Evolutionary conservation across 2,329 filamentous ascomycete species (phyloP), one percentile per base, ranked within the genome.

Genomic region (Fusarium armeniacum): DNA sequence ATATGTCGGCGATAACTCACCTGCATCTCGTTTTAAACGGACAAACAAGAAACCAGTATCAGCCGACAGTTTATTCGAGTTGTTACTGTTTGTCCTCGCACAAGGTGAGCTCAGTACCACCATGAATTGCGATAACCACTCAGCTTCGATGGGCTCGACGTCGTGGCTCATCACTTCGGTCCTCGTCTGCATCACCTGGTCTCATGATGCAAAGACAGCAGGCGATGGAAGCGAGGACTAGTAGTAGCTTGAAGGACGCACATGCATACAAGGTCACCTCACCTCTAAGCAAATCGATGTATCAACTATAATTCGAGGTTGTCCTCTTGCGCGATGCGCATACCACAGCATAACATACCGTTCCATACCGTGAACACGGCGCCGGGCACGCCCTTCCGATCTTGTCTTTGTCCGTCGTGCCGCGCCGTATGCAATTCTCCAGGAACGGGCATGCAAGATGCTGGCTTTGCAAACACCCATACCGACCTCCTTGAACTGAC

Each of bases 1-100:
- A 45, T 46, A 68, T 70, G 67, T 61, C 49, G 47, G 69, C 58
- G 57, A 71, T 69, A 67, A 63, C 69, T 70, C 65, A 72, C 58
- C 57, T 70, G 65, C 69, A 69, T 66, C 40, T 36, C 24, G 38
- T 62, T 47, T 40, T 28, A 49, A 35, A 41, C 22, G 41, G 56
- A 62, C 47, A 61, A 53, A 35, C 47, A 52, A 35, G 60, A 26
- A 63, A 26, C 28, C 20, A 58, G 58, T 57, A 62, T 71, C 65
- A 66, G 68, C 64, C 71, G 69, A 66, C 59, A 22, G 52, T 33
- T 22, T 46, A 47, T 57, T 57, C 28, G 41, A 50, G 35, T 50
- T 56, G 55, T 65, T 61, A 50, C 53, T 60, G 41, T 30, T 46
- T 66, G 41, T 64, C 64, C 49, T 56, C 62, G 51, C 61, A 54